phyloP scores from a whole-genome alignment of 2,329 filamentous ascomycete species.

The Hypoxylon sp. region DNA sequence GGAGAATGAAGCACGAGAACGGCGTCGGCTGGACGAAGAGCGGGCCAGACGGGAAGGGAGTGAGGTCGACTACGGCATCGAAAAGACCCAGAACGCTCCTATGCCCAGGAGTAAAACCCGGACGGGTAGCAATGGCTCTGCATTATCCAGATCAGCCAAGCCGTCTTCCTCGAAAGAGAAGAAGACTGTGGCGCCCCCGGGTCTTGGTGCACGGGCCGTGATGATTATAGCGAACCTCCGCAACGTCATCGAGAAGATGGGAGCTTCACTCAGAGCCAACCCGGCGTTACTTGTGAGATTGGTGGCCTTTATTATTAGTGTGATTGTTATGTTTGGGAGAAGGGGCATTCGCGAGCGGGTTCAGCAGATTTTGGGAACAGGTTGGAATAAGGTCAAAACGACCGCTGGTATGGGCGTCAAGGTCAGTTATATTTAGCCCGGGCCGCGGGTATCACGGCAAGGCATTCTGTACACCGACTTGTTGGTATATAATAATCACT shows the following conservation, averaged over 20 bases:
- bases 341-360: slow-evolving; percentile 78
- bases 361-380: slow-evolving; percentile 69
- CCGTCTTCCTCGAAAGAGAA: slow-evolving; percentile 43
- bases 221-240: slow-evolving; percentile 62
- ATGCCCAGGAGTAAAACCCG: slow-evolving; percentile 47
- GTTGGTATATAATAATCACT: slow-evolving; percentile 39
- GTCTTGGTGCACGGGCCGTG: slow-evolving; percentile 57
- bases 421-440: slow-evolving; percentile 85
- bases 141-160: slow-evolving; percentile 44
- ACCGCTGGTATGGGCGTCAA: slow-evolving; percentile 97
- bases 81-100: slow-evolving; percentile 56
- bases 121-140: slow-evolving; percentile 44
- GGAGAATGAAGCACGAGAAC: slow-evolving; percentile 67
- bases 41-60: slow-evolving; percentile 57
- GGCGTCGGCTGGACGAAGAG: slow-evolving; percentile 62
- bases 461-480: slow-evolving; percentile 33
- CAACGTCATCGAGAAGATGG: slow-evolving; percentile 59
- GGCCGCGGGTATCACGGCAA: slow-evolving; percentile 8
- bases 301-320: slow-evolving; percentile 79
- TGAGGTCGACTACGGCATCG: slow-evolving; percentile 75
- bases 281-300: slow-evolving; percentile 66
- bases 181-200: slow-evolving; percentile 46
- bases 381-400: slow-evolving; percentile 81
- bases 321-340: slow-evolving; percentile 79
- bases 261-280: slow-evolving; percentile 61